A percentile compares a stretch with the other conserved stretches of the same genome.
These are phyloP conservation scores for Mucor saturninus DNA, from an alignment of 371 early-diverging fungal species.

Conservation along the genomic window DNA sequence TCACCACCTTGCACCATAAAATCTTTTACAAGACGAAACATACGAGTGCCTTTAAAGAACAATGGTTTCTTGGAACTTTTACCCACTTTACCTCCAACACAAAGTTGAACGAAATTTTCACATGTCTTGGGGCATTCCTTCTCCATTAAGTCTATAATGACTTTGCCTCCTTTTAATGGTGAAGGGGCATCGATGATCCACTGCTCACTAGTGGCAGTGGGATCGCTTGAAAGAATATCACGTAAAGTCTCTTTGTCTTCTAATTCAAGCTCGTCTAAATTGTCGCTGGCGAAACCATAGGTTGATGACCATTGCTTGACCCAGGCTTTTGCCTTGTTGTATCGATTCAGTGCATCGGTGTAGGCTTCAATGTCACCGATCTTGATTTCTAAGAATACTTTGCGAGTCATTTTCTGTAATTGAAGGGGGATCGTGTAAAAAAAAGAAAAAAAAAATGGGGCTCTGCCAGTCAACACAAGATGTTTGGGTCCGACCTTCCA, in stretches of 20 bases:
- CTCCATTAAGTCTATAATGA: conserved; percentile 54
- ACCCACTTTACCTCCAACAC: conserved; percentile 53
- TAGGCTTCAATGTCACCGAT: conserved; percentile 49
- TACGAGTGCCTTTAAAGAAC: conserved; percentile 50
- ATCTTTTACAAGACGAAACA: conserved; percentile 63
- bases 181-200: conserved; percentile 42
- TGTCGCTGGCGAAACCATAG: conserved; percentile 46
- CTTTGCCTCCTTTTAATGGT: conserved; percentile 51
- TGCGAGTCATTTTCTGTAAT: conserved; percentile 17
- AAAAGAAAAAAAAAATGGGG: too few species aligned
- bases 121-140: conserved; percentile 66
- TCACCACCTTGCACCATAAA: conserved; percentile 88
- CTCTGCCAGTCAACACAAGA: too few species aligned
- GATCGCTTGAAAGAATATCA: conserved; percentile 49
- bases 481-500: too few species aligned
- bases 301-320: conserved; percentile 46
- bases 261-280: conserved; percentile 32
- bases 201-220: conserved; percentile 36
- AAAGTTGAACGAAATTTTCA: conserved; percentile 64
- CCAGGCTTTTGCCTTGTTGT: conserved; percentile 44
- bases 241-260: conserved; percentile 49
- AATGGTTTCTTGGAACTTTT: conserved; percentile 61
- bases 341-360: conserved; percentile 32
- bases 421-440: too few species aligned
- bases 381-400: conserved; percentile 53